Conservation (phyloP, 805 yeast genomes). For the Suhomyces canberraensis region DNA sequence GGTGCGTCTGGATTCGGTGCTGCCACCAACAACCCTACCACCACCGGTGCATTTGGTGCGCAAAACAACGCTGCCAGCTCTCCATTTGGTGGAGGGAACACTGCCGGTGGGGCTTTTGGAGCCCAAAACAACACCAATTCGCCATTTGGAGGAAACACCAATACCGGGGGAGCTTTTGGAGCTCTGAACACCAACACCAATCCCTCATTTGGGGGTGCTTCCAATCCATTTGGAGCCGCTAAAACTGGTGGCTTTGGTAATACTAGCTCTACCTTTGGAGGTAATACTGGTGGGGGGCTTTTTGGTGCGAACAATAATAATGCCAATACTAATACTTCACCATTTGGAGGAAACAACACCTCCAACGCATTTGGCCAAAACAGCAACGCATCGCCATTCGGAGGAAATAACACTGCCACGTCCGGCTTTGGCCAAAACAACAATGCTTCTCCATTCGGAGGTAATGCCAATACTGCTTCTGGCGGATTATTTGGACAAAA, state of each 20-base stretch:
- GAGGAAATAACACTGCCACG: slow-evolving; percentile 12
- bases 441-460: slow-evolving; percentile 14
- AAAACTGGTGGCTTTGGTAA: slow-evolving; percentile 12
- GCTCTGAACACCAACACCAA: slow-evolving; percentile 16
- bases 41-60: slow-evolving; percentile 17
- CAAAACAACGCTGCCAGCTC: slow-evolving; percentile 17
- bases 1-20: slow-evolving; percentile 37
- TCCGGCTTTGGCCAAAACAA: slow-evolving; percentile 18
- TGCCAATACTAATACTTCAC: slow-evolving; percentile 13
- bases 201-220: slow-evolving; percentile 14
- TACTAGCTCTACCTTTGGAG: slow-evolving; percentile 11
- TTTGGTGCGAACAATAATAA: slow-evolving; percentile 28
- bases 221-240: slow-evolving; percentile 23
- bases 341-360: slow-evolving; percentile 15
- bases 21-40: slow-evolving; percentile 8
- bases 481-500: slow-evolving; percentile 15
- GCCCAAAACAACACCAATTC: slow-evolving; percentile 23
- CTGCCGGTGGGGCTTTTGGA: slow-evolving; percentile 30
- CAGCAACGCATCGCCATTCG: slow-evolving; percentile 17
- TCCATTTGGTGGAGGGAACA: slow-evolving; percentile 22
- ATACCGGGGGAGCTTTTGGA: slow-evolving; percentile 20
- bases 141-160: slow-evolving; percentile 41
- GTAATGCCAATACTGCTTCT: slow-evolving; percentile 6
- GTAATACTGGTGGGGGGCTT: slow-evolving; percentile 23
- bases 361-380: slow-evolving; percentile 12